phyloP scores from a whole-genome alignment of 2,329 filamentous ascomycete species.

The Phialophora verrucosa region DNA sequence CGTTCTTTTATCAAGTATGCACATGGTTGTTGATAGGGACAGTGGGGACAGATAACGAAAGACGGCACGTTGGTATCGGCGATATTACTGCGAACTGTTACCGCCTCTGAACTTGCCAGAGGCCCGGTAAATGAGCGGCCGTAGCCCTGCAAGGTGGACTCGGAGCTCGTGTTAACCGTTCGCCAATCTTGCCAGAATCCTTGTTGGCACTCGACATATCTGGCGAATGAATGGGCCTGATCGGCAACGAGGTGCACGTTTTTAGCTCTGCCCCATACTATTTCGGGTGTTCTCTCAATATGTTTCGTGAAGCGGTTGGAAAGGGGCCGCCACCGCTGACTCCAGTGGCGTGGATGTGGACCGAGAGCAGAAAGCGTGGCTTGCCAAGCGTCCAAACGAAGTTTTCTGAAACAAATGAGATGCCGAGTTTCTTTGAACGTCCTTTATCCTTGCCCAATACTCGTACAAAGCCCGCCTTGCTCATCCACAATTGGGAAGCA shows the following conservation, averaged over 20 bases:
- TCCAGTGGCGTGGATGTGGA: neutral
- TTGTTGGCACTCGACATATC: neutral
- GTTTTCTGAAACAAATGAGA: constrained; percentile 12
- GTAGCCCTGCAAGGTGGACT: neutral
- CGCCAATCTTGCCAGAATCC: constrained; percentile 13
- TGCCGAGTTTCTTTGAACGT: constrained; percentile 10
- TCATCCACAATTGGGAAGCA: neutral
- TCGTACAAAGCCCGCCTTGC: neutral
- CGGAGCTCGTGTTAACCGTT: constrained; percentile 1
- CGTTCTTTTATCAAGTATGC: neutral
- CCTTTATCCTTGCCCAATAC: constrained; percentile 5
- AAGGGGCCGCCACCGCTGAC: neutral
- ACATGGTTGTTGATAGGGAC: neutral
- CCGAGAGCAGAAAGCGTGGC: constrained; percentile 1
- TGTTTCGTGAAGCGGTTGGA: neutral
- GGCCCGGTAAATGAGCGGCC: neutral
- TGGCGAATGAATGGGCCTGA: neutral
- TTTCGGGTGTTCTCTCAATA: neutral
- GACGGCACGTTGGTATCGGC: neutral
- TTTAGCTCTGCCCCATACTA: neutral
- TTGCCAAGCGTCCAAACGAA: constrained; percentile 13
- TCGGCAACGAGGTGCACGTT: neutral
- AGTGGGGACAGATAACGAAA: neutral
- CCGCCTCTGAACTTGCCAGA: neutral
- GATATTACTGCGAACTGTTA: neutral